phyloP scores from a whole-genome alignment of 306 rosid species.

The Dryas alaskensis region DNA sequence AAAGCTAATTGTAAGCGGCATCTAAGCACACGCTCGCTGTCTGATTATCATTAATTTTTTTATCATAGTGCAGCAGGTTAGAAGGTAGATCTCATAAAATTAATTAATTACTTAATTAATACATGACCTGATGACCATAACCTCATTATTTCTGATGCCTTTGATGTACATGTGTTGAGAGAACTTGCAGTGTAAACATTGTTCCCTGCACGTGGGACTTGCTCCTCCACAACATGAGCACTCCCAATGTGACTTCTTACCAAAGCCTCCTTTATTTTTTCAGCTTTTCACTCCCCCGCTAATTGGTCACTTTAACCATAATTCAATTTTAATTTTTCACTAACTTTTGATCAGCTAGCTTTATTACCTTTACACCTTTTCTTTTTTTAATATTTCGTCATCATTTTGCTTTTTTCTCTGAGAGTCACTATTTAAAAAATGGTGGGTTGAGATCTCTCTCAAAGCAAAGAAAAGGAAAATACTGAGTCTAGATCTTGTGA shows the following conservation, averaged over 20 bases:
- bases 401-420: not conserved
- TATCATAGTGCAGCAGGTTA: conserved; percentile 10
- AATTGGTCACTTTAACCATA: conserved; percentile 18
- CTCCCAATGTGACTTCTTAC: not conserved
- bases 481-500: not conserved
- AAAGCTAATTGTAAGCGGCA: conserved; percentile 10
- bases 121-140: not conserved
- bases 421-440: not conserved
- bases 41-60: not conserved
- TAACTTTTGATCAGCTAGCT: not conserved
- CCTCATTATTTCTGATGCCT: conserved; percentile 5
- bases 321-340: not conserved
- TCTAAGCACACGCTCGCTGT: conserved; percentile 24
- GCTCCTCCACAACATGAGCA: conserved; percentile 26
- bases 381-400: conserved; percentile 6
- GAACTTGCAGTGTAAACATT: conserved; percentile 12
- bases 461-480: not conserved
- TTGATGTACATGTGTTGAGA: conserved; percentile 14
- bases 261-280: not conserved
- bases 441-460: not conserved
- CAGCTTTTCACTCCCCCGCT: conserved; percentile 5
- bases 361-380: not conserved
- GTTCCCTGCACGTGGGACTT: conserved; percentile 49
- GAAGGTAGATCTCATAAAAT: conserved; percentile 24
- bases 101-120: not conserved